Evolutionary conservation across 2,329 filamentous ascomycete species (phyloP), one percentile per base, ranked within the genome.

Genomic region (Aspergillus unguis): DNA sequence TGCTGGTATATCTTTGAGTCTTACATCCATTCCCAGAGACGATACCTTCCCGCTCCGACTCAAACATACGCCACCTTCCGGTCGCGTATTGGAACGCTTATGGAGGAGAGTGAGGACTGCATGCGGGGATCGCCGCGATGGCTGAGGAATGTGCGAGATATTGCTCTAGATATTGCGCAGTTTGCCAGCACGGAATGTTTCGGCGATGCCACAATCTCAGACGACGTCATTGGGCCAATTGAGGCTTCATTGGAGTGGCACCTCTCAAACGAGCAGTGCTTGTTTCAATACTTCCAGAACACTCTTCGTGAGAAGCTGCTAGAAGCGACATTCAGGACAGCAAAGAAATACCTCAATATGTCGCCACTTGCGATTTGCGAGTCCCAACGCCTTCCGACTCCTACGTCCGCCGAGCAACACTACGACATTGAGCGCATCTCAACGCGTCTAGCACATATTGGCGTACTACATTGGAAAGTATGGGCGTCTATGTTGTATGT

Each of bases 391-490:
- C 55, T 59, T 17, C 53, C 63, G 40, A 56, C 63, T 6, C 55
- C 58, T 8, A 44, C 58, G 0, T 55, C 64, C 4, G 45, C 53
- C 23, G 48, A 61, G 1, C 60, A 68, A 23, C 65, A 67, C 31
- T 61, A 64, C 31, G 67, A 70, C 50, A 59, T 73, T 3, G 70
- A 75, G 45, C 65, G 67, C 53, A 83, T 96, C 68, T 84, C 89
- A 1, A 86, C 85, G 41, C 84, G 89, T 42, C 79, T 96, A 46
- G 86, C 90, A 5, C 92, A 96, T 65, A 83, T 96, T 41, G 85
- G 88, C 10, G 80, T 94, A 5, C 75, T 97, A 26, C 91, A 96
- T 71, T 96, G 92, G 91, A 82, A 89, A 44, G 87, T 96, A 3
- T 97, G 92, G 90, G 82, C 83, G 1, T 82, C 83, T 2, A 76